A percentile compares a stretch with the other conserved stretches of the same genome.
phyloP scores from a whole-genome alignment of 257 asterid species.

The Ajuga chamaepitys region DNA sequence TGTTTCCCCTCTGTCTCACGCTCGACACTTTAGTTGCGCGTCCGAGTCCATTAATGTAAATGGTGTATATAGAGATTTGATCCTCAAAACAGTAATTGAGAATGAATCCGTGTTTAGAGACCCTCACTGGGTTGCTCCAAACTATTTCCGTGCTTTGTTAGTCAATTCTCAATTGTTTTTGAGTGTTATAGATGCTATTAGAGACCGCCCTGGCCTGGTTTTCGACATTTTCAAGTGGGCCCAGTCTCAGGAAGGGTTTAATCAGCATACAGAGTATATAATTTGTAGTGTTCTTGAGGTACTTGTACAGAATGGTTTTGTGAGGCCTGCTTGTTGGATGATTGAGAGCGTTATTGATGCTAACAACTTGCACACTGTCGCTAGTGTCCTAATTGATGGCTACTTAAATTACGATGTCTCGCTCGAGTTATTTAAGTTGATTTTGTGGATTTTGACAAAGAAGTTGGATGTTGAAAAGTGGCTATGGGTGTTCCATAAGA shows the following conservation, averaged over 20 bases:
- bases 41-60: conserved; percentile 1
- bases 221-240: conserved; percentile 61
- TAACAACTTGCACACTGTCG: conserved; percentile 32
- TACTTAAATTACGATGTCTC: conserved; percentile 32
- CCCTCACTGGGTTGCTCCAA: conserved; percentile 37
- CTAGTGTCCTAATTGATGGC: conserved; percentile 48
- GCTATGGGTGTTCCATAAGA: conserved; percentile 43
- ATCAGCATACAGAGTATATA: conserved; percentile 47
- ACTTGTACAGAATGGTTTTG: conserved; percentile 41
- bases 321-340: conserved; percentile 67
- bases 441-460: conserved; percentile 48
- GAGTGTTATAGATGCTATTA: conserved; percentile 39
- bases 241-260: conserved; percentile 50
- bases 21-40: conserved; percentile 29
- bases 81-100: conserved; percentile 34
- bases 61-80: conserved; percentile 27
- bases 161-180: conserved; percentile 45
- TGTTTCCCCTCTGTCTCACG: conserved; percentile 27
- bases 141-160: conserved; percentile 31
- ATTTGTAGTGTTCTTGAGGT: conserved; percentile 62
- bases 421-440: conserved; percentile 38
- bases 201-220: conserved; percentile 35
- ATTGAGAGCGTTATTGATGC: conserved; percentile 44
- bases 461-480: conserved; percentile 36
- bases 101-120: conserved; percentile 35